Evolutionary conservation across 176 grass and related monocot genomes (phyloP), one percentile per base, ranked within the genome.

Genomic region (Hyparrhenia diplandra): DNA sequence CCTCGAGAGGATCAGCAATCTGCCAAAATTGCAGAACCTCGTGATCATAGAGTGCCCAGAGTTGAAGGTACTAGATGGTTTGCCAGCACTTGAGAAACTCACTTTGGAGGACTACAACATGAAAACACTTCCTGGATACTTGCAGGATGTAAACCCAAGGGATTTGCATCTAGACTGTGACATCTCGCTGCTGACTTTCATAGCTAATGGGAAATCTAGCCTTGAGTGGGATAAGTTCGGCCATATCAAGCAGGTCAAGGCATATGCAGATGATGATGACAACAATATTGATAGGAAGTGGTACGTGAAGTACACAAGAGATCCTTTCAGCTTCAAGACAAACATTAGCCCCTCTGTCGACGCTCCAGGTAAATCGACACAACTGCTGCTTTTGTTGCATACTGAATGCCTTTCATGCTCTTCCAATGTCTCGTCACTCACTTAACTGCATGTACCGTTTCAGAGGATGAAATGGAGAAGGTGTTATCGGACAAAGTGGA

Each of bases 141-240:
- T 80, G 23, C 3, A 69, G 32, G 2, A 25, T 7, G 64, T 67
- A 39, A 69, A 80, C 18, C 30, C 21, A 25, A 80, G 43, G 29
- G 2, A 54, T 65, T 14, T 77, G 23, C 1, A 23, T 7, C 2
- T 80, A 14, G 0, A 67, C 1, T 80, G 64, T 3, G 3, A 16
- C 0, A 2, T 69, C 10, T 16, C 13, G 0, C 46, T 78, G 8
- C 64, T 80, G 1, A 5, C 20, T 36, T 68, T 13, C 13, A 80
- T 80, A 52, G 63, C 63, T 0, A 0, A 0, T 6, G 30, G 64
- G 4, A 2, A 52, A 23, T 66, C 45, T 17, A 3, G 43, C 29
- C 64, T 21, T 12, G 63, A 80, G 64, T 80, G 77, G 77, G 30
- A 17, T 7, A 80, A 69, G 77, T 52, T 69, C 7, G 20, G 30